Percentiles rank a stretch among this genome's conserved stretches.
phyloP scores from a whole-genome alignment of 1,284 basidiomycete genomes.

The Pseudozyma thailandica region DNA sequence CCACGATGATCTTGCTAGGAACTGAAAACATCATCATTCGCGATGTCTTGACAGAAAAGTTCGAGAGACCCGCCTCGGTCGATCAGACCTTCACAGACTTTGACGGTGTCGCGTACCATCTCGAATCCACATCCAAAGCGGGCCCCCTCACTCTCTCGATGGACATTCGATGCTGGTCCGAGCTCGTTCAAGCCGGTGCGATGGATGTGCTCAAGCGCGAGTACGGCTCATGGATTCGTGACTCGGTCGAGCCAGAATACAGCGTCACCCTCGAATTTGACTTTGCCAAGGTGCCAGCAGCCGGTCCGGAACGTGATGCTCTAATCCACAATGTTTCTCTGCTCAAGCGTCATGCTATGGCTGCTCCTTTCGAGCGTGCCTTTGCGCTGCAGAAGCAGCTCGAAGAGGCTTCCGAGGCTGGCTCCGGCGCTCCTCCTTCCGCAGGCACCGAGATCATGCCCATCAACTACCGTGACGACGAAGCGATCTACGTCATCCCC shows the following conservation, averaged over 20 bases:
- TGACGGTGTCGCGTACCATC: slow-evolving; percentile 93
- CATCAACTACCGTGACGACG: slow-evolving; percentile 89
- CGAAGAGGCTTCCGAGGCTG: slow-evolving; percentile 74
- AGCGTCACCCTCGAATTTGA: slow-evolving; percentile 88
- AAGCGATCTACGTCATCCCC: slow-evolving; percentile 95
- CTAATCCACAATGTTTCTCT: slow-evolving; percentile 85
- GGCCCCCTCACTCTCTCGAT: slow-evolving; percentile 84
- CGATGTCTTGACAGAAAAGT: slow-evolving; percentile 88
- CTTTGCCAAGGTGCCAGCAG: slow-evolving; percentile 81
- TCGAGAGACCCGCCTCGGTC: slow-evolving; percentile 85
- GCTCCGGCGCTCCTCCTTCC: slow-evolving; percentile 68
- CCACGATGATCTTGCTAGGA: slow-evolving; percentile 66
- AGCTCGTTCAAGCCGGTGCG: slow-evolving; percentile 88
- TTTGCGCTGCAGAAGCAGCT: slow-evolving; percentile 88
- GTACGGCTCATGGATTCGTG: slow-evolving; percentile 79
- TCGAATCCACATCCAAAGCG: slow-evolving; percentile 80
- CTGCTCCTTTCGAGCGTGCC: slow-evolving; percentile 91
- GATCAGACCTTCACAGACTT: slow-evolving; percentile 98
- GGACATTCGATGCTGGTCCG: slow-evolving; percentile 93
- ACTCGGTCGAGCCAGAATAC: slow-evolving; percentile 80
- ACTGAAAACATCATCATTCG: slow-evolving; percentile 80
- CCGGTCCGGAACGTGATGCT: slow-evolving; percentile 72
- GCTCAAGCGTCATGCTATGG: slow-evolving; percentile 92
- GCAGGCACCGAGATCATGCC: slow-evolving; percentile 82
- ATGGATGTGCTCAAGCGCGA: slow-evolving; percentile 82